These are phyloP conservation scores for Geotrichum europaeum DNA, from an alignment of 1,139 yeast species.

Conservation along the genomic window DNA sequence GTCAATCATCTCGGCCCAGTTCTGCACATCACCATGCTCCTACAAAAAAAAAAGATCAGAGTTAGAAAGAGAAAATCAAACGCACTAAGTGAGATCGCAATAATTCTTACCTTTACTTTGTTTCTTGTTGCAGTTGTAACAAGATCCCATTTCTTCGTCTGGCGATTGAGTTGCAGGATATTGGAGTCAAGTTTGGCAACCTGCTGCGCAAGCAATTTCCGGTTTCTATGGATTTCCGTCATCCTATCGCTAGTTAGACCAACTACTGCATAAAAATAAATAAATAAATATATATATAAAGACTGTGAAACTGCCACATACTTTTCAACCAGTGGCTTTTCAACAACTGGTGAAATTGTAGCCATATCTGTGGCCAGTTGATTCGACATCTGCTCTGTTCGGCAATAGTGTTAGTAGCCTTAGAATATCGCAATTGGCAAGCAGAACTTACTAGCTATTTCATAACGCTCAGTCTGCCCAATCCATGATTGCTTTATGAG, in stretches of 20 bases:
- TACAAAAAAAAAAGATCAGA: neutral
- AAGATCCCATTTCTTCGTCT: constrained; percentile 22
- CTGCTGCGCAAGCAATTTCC: constrained; percentile 25
- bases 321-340: constrained; percentile 26
- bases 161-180: constrained; percentile 20
- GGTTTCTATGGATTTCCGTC: constrained; percentile 26
- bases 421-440: neutral
- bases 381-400: constrained; percentile 14
- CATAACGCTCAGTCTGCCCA: constrained; percentile 29
- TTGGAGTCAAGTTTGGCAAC: constrained; percentile 21
- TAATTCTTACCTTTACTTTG: constrained; percentile 19
- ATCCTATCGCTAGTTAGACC: constrained; percentile 12
- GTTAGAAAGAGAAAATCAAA: neutral
- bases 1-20: constrained; percentile 45
- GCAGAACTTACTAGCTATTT: constrained; percentile 20
- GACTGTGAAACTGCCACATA: neutral
- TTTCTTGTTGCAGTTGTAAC: constrained; percentile 22
- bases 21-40: constrained; percentile 40
- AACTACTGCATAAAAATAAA: neutral
- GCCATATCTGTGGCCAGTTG: constrained; percentile 17
- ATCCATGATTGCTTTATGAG: constrained; percentile 32
- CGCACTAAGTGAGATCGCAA: neutral
- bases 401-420: neutral
- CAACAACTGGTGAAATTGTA: constrained; percentile 24
- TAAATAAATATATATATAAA: neutral